Conservation (phyloP, 371 early-diverging fungal genomes). For the Syncephalis plumigaleata region DNA sequence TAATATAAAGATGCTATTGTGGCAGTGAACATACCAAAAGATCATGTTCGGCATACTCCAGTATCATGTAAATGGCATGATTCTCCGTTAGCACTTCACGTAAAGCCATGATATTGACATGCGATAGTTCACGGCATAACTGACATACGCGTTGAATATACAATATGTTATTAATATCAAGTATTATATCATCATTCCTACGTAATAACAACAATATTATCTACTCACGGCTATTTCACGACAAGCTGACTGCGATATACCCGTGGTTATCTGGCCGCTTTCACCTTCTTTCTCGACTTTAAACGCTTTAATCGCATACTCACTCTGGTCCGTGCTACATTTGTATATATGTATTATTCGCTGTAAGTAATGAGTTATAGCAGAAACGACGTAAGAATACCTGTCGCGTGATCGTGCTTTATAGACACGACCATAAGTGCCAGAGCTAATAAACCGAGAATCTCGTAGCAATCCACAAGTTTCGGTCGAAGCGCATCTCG, state of each 20-base stretch:
- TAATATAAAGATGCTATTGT: not conserved
- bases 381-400: conserved; percentile 9
- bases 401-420: conserved; percentile 60
- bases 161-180: too few species aligned
- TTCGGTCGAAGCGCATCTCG: conserved; percentile 39
- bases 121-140: conserved; percentile 75
- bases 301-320: conserved; percentile 86
- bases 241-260: conserved; percentile 88
- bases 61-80: conserved; percentile 84
- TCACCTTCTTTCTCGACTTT: conserved; percentile 90
- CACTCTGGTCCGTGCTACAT: conserved; percentile 29
- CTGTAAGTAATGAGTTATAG: not conserved
- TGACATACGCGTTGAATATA: conserved; percentile 9
- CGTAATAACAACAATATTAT: too few species aligned
- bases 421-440: conserved; percentile 89
- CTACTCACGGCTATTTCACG: conserved; percentile 68
- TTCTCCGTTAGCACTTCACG: conserved; percentile 80
- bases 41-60: conserved; percentile 91
- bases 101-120: conserved; percentile 67
- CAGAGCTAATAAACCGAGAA: conserved; percentile 78
- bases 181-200: too few species aligned
- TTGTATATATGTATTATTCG: not conserved
- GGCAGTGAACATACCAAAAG: conserved; percentile 37
- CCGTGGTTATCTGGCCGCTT: conserved; percentile 39
- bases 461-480: conserved; percentile 60